phyloP scores from a whole-genome alignment of 192 early-diverging fungal genomes.

The Coemansia sp. region DNA sequence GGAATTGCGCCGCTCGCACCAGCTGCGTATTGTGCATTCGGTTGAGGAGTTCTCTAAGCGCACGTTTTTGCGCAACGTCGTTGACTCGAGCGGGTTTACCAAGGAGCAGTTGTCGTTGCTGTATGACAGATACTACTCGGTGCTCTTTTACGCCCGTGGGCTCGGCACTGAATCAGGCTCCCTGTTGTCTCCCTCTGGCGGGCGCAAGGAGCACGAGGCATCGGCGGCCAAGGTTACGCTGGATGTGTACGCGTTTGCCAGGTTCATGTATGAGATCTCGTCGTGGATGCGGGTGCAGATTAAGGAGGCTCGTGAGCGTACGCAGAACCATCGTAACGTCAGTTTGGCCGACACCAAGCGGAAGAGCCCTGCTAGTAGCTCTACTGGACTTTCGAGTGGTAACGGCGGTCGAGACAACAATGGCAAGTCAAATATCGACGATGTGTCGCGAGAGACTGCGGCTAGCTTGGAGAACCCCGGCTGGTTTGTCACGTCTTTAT shows the following conservation, averaged over 20 bases:
- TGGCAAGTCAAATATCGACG: constrained; percentile 23
- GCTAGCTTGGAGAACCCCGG: constrained; percentile 48
- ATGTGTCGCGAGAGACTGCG: constrained; percentile 28
- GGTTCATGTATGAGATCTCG: constrained; percentile 72
- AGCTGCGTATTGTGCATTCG: constrained; percentile 89
- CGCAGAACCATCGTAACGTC: constrained; percentile 42
- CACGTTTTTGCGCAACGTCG: constrained; percentile 78
- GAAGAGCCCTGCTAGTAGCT: background rate
- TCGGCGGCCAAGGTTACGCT: constrained; percentile 52
- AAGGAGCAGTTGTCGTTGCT: constrained; percentile 84
- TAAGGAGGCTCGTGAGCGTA: constrained; percentile 41
- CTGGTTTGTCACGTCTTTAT: constrained; percentile 51
- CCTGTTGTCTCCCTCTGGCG: constrained; percentile 14
- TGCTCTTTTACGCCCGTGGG: constrained; percentile 61
- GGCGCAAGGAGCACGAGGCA: constrained; percentile 8
- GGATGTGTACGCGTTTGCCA: constrained; percentile 71
- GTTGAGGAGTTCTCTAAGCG: constrained; percentile 92
- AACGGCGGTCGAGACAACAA: background rate
- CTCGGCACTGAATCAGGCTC: background rate
- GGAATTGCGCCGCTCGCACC: constrained; percentile 78
- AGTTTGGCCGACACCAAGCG: constrained; percentile 19
- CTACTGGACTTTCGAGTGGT: background rate
- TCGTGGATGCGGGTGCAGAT: constrained; percentile 63
- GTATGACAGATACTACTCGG: constrained; percentile 87
- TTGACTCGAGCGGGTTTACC: constrained; percentile 71